Percentiles rank a stretch among this genome's conserved stretches.
These are phyloP conservation scores for Saccharomycopsis selenospora DNA, from an alignment of 805 yeast genomes.

Conservation along the genomic window DNA sequence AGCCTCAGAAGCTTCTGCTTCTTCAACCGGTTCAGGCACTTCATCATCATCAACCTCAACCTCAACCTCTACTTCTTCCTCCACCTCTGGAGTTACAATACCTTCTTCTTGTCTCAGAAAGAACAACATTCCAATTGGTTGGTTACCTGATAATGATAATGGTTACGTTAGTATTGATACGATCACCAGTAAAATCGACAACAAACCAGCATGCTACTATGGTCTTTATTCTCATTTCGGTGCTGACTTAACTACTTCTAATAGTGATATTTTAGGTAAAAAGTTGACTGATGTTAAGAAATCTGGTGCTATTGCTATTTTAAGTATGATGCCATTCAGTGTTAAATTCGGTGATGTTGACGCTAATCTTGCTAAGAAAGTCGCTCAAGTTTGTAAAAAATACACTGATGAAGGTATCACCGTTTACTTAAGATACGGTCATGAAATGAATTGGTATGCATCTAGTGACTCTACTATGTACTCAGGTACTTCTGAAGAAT, in stretches of 20 bases:
- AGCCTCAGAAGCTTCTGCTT: constrained; percentile 24
- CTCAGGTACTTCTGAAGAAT: constrained; percentile 1
- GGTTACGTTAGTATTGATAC: neutral
- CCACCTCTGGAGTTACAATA: constrained; percentile 2
- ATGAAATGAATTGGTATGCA: constrained; percentile 9
- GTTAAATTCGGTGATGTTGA: neutral
- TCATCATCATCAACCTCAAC: constrained; percentile 23
- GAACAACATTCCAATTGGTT: neutral
- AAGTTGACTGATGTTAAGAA: constrained; percentile 9
- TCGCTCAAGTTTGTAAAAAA: constrained; percentile 4
- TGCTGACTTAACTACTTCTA: neutral
- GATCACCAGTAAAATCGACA: neutral
- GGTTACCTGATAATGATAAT: constrained; percentile 7
- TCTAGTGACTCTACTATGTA: neutral
- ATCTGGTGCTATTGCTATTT: constrained; percentile 11
- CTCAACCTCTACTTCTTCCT: constrained; percentile 25
- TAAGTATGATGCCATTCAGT: constrained; percentile 10
- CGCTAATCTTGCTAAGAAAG: constrained; percentile 2
- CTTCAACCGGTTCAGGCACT: constrained; percentile 23
- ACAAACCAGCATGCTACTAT: constrained; percentile 10
- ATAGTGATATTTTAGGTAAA: constrained; percentile 10
- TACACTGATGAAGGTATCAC: constrained; percentile 11
- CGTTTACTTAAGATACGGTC: constrained; percentile 10
- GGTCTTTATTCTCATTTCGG: constrained; percentile 14
- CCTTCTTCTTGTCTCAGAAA: neutral